Evolutionary conservation across 768 basidiomycete genomes (phyloP), one percentile per base, ranked within the genome.

Genomic region (Boletus sp.): DNA sequence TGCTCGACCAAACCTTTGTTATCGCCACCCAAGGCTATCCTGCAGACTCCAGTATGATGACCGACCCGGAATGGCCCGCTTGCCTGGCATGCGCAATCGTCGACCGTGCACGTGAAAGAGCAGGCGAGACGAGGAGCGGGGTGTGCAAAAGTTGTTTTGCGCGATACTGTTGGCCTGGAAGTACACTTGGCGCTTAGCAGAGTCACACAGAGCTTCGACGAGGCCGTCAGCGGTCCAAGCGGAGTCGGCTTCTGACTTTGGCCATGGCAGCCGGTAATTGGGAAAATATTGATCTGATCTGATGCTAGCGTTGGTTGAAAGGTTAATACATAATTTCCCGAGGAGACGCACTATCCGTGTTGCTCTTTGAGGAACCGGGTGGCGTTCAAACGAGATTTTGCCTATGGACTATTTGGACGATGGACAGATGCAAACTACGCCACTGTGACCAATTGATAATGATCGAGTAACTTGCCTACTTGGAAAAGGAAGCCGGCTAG

Each of bases 81-180:
- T 82, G 81, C 50, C 62, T 84, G 18, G 79, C 80, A 5, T 84
- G 83, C 52, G 81, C 79, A 0, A 61, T 83, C 11, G 76, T 80
- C 29, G 83, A 84, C 47, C 75, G 80, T 18, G 76, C 76, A 9
- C 67, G 78, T 3, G 56, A 54, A 37, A 50, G 71, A 32, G 60
- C 55, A 42, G 62, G 71, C 3, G 63, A 62, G 35, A 18, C 33
- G 8, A 58, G 73, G 45, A 70, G 65, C 7, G 74, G 74, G 12
- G 58, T 74, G 20, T 74, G 73, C 52, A 55, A 47, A 51, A 61
- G 50, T 29, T 74, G 73, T 54, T 70, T 74, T 45, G 40, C 28
- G 45, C 54, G 72, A n/a, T 74, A 74, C 39, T 74, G 73, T 44
- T 74, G 70, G 73, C 15, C 49, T 35, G 65, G 59, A 15, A 62